Evolutionary conservation across 108 stramenopile genomes (phyloP).

Genomic region (Stephanodiscus minutulus): DNA sequence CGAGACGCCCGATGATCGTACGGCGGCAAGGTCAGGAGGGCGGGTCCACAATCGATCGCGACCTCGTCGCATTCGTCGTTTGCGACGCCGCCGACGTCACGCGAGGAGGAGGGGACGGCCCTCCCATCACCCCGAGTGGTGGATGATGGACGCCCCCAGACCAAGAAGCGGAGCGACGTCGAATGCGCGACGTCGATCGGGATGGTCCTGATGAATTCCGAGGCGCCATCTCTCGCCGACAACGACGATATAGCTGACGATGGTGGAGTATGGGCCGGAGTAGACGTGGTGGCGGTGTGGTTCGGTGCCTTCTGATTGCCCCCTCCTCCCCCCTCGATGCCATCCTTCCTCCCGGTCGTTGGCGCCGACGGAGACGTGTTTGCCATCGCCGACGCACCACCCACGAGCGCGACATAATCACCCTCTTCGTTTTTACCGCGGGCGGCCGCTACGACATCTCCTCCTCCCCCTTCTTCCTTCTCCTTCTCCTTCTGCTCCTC

Average conservation of each 20-base stretch:
- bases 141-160: constrained; percentile 55
- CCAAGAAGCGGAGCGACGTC: constrained; percentile 50
- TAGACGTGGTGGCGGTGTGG: not conserved
- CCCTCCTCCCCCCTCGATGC: not conserved
- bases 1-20: constrained; percentile 16
- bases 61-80: not conserved
- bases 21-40: constrained; percentile 10
- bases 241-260: not conserved
- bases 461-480: not conserved
- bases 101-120: constrained; percentile 3
- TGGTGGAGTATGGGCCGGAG: not conserved
- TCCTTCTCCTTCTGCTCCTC: not conserved
- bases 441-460: not conserved
- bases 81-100: constrained; percentile 24
- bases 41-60: constrained; percentile 14
- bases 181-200: constrained; percentile 59
- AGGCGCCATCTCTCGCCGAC: constrained; percentile 44
- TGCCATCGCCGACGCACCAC: not conserved
- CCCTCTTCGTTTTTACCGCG: not conserved
- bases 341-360: not conserved
- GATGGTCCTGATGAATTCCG: constrained; percentile 52
- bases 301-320: too few relatives aligned
- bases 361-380: not conserved
- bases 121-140: too few relatives aligned
- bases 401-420: too few relatives aligned